These are phyloP conservation scores for Cenchrus americanus DNA, from an alignment of 176 grass and related monocot species.

Conservation along the genomic window DNA sequence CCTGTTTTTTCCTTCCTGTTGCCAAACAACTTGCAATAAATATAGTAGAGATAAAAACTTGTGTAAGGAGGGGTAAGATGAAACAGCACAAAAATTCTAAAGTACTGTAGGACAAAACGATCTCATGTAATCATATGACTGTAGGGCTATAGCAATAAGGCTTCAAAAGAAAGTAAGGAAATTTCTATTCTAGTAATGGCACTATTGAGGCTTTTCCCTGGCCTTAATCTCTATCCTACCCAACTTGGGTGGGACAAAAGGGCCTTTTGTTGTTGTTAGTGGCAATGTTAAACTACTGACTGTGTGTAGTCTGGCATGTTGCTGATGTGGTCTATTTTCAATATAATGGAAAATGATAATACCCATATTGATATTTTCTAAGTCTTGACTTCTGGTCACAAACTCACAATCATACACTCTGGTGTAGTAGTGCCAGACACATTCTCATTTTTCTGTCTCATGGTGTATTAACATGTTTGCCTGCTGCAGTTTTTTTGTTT, in stretches of 20 bases:
- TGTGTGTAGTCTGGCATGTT: slow-evolving; percentile 24
- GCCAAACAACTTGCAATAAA: slow-evolving; percentile 14
- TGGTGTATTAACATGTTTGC: not conserved
- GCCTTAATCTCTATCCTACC: not conserved
- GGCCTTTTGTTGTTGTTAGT: not conserved
- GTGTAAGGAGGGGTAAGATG: not conserved
- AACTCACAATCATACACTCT: not conserved
- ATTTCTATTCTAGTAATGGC: not conserved
- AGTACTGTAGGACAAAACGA: not conserved
- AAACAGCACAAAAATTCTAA: not conserved
- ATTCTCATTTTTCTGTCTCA: not conserved
- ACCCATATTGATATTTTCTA: slow-evolving; percentile 21
- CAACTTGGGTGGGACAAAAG: not conserved
- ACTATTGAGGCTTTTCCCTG: not conserved
- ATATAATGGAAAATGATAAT: not conserved
- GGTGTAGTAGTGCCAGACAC: not conserved
- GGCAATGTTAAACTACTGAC: slow-evolving; percentile 5
- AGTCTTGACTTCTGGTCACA: not conserved
- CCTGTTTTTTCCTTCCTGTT: not conserved
- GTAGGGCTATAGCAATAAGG: not conserved
- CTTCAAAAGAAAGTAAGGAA: not conserved
- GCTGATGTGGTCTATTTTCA: slow-evolving; percentile 20
- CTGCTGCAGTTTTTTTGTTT: slow-evolving; percentile 17
- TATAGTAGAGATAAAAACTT: not conserved
- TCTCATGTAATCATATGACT: slow-evolving; percentile 11